These are phyloP conservation scores for Thermochaetoides thermophila DNA, from an alignment of 495 filamentous ascomycete species.

Conservation along the genomic window DNA sequence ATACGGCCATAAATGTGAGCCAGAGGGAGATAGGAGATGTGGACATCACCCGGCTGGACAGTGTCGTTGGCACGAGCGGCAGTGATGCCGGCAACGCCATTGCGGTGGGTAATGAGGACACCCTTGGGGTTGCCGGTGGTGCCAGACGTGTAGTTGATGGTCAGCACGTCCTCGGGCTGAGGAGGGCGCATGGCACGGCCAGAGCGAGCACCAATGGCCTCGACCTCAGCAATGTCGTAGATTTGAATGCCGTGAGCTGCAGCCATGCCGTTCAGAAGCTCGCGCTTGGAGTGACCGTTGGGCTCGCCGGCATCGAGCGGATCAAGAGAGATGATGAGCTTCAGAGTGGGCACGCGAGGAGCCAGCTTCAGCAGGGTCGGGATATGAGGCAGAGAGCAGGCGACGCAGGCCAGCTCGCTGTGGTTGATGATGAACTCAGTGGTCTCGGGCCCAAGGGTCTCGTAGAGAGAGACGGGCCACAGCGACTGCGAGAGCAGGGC, in stretches of 20 bases:
- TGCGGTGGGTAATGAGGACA: slow-evolving; percentile 71
- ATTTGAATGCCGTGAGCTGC: slow-evolving; percentile 57
- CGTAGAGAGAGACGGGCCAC: slow-evolving; percentile 88
- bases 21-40: slow-evolving; percentile 79
- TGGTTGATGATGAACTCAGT: slow-evolving; percentile 96
- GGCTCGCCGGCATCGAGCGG: slow-evolving; percentile 70
- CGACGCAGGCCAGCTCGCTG: slow-evolving; percentile 56
- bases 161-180: slow-evolving; percentile 60
- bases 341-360: slow-evolving; percentile 59
- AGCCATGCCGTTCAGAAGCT: slow-evolving; percentile 60
- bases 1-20: slow-evolving; percentile 90
- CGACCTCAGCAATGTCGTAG: slow-evolving; percentile 58
- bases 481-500: slow-evolving; percentile 79
- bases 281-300: slow-evolving; percentile 61
- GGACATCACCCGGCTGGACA: slow-evolving; percentile 39
- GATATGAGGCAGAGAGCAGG: slow-evolving; percentile 71
- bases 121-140: slow-evolving; percentile 94
- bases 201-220: slow-evolving; percentile 56
- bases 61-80: slow-evolving; percentile 37
- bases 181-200: slow-evolving; percentile 56
- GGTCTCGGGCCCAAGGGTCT: slow-evolving; percentile 79
- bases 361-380: slow-evolving; percentile 76
- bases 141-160: slow-evolving; percentile 96
- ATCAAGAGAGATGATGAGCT: slow-evolving; percentile 81
- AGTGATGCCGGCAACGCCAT: slow-evolving; percentile 60